A percentile compares a stretch with the other conserved stretches of the same genome.
These are phyloP conservation scores for Acacia melanoxylon DNA, from an alignment of 306 rosid species.

Conservation along the genomic window DNA sequence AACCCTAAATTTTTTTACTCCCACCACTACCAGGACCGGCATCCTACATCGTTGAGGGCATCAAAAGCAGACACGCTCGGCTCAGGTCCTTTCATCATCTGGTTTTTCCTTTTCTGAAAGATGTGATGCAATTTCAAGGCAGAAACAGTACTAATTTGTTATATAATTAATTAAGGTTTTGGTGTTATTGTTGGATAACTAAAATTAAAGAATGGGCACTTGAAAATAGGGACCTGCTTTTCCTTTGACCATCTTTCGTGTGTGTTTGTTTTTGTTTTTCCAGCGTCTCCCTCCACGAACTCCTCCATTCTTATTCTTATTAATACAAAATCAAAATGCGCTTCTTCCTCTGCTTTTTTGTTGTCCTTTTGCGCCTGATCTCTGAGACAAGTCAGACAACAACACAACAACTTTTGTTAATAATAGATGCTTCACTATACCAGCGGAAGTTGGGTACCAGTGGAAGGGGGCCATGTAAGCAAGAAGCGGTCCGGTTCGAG, in stretches of 20 bases:
- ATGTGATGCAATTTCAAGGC: neutral
- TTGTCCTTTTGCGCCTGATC: neutral
- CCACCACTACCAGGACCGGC: neutral
- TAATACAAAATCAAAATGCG: neutral
- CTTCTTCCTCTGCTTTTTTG: neutral
- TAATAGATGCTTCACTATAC: constrained; percentile 23
- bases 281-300: neutral
- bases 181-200: neutral
- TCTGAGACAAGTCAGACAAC: neutral
- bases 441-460: too few relatives aligned
- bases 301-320: too few relatives aligned
- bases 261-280: neutral
- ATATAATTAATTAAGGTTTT: neutral
- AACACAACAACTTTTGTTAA: neutral
- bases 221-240: neutral
- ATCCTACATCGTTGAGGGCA: neutral
- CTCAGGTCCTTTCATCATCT: neutral
- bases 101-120: neutral
- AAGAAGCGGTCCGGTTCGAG: too few relatives aligned
- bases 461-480: too few relatives aligned
- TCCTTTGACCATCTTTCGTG: neutral
- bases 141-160: neutral
- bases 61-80: neutral
- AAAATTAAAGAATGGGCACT: neutral
- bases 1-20: neutral